Evolutionary conservation across 2,329 filamentous ascomycete genomes (phyloP).

Genomic region (Fusarium nelsonii): DNA sequence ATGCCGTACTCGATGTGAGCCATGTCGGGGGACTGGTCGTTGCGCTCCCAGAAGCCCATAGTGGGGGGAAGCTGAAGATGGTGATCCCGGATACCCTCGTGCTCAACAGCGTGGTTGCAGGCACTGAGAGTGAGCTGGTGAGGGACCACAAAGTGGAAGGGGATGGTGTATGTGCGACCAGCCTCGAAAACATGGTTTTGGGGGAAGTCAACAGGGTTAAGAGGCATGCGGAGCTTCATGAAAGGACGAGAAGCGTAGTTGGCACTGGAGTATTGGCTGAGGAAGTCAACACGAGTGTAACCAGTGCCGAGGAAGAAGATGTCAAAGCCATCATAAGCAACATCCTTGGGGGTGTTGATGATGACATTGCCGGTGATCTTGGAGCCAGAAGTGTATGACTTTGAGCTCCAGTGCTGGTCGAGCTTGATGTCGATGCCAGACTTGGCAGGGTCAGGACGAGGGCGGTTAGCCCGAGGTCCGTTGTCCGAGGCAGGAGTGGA

Average conservation of each 20-base stretch:
- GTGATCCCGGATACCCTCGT: conserved; percentile 61
- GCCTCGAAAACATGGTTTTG: conserved; percentile 61
- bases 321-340: conserved; percentile 64
- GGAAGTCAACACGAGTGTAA: conserved; percentile 64
- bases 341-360: conserved; percentile 60
- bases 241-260: conserved; percentile 65
- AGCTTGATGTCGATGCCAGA: conserved; percentile 63
- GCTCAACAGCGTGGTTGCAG: conserved; percentile 63
- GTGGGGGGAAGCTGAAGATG: conserved; percentile 67
- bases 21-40: conserved; percentile 69
- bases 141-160: conserved; percentile 72
- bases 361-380: conserved; percentile 62
- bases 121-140: conserved; percentile 67
- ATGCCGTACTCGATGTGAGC: conserved; percentile 65
- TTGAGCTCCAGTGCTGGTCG: conserved; percentile 65
- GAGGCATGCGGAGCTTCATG: conserved; percentile 68
- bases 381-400: conserved; percentile 68
- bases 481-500: conserved; percentile 44
- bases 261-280: conserved; percentile 62
- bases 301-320: conserved; percentile 65
- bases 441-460: conserved; percentile 38
- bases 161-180: conserved; percentile 63
- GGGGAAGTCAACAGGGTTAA: conserved; percentile 61
- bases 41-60: conserved; percentile 64
- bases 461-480: conserved; percentile 37